These are phyloP conservation scores for Cladosporium sp. DNA, from an alignment of 2,329 filamentous ascomycete genomes.

Conservation along the genomic window DNA sequence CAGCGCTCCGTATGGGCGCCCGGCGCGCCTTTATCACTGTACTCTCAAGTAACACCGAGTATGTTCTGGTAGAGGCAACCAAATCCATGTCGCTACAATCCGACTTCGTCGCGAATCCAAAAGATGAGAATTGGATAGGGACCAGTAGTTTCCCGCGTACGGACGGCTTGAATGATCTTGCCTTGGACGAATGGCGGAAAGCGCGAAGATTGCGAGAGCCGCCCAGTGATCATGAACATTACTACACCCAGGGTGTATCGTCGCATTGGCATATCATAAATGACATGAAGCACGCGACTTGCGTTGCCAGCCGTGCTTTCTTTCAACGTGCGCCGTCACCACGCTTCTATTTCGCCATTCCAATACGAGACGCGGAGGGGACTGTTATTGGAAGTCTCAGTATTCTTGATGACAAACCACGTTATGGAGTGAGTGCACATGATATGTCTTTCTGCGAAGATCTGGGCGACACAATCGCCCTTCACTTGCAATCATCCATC, in stretches of 20 bases:
- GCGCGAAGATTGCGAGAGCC: neutral
- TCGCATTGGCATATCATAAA: constrained; percentile 24
- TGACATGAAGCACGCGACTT: constrained; percentile 17
- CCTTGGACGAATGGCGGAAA: constrained; percentile 1
- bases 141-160: constrained; percentile 10
- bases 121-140: constrained; percentile 26
- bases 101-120: constrained; percentile 27
- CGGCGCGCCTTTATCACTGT: constrained; percentile 39
- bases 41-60: constrained; percentile 46
- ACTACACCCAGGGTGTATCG: constrained; percentile 16
- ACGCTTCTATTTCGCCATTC: constrained; percentile 55
- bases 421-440: constrained; percentile 46
- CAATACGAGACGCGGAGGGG: constrained; percentile 54
- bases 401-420: constrained; percentile 55
- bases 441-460: constrained; percentile 56
- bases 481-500: constrained; percentile 56
- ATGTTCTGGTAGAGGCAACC: constrained; percentile 50
- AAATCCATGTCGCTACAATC: constrained; percentile 36
- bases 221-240: neutral
- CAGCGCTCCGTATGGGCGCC: constrained; percentile 33
- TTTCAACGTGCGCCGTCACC: constrained; percentile 13
- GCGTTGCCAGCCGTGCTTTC: constrained; percentile 11
- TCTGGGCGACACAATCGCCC: constrained; percentile 53
- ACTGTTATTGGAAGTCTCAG: constrained; percentile 58
- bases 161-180: constrained; percentile 24